Evolutionary conservation across 345 rosid species (phyloP).

Genomic region (Erucastrum elatum): DNA sequence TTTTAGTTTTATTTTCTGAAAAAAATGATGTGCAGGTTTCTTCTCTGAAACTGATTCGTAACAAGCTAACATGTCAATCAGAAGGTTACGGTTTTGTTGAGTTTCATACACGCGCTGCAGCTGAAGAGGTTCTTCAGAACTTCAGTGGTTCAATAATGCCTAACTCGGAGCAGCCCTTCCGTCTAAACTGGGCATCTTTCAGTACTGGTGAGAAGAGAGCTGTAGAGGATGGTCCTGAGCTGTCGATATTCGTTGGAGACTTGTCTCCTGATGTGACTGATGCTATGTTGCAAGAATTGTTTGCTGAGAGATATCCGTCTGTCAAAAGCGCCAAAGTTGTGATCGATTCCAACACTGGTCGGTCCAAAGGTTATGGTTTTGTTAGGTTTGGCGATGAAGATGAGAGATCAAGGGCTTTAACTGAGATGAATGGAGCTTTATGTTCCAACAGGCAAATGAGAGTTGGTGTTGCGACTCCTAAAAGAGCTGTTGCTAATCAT

Average conservation of each 20-base stretch:
- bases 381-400: conserved; percentile 92
- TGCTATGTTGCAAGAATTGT: conserved; percentile 71
- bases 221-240: conserved; percentile 66
- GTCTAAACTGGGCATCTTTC: conserved; percentile 94
- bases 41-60: conserved; percentile 82
- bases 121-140: conserved; percentile 85
- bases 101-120: conserved; percentile 71
- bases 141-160: conserved; percentile 81
- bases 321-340: conserved; percentile 97
- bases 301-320: conserved; percentile 73
- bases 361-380: conserved; percentile 95
- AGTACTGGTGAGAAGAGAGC: conserved; percentile 75
- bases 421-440: conserved; percentile 87
- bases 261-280: conserved; percentile 95
- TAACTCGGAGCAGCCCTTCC: conserved; percentile 80
- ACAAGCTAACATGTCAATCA: conserved; percentile 84
- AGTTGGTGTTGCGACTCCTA: conserved; percentile 87
- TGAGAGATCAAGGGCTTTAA: conserved; percentile 85
- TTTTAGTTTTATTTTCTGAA: neutral
- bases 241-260: conserved; percentile 95
- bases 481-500: conserved; percentile 71
- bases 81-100: conserved; percentile 97
- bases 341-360: conserved; percentile 85
- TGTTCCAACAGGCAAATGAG: conserved; percentile 95
- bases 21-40: conserved; percentile 51